Evolutionary conservation across 495 filamentous ascomycete species (phyloP).

Genomic region (Aspergillus ellipticus): DNA sequence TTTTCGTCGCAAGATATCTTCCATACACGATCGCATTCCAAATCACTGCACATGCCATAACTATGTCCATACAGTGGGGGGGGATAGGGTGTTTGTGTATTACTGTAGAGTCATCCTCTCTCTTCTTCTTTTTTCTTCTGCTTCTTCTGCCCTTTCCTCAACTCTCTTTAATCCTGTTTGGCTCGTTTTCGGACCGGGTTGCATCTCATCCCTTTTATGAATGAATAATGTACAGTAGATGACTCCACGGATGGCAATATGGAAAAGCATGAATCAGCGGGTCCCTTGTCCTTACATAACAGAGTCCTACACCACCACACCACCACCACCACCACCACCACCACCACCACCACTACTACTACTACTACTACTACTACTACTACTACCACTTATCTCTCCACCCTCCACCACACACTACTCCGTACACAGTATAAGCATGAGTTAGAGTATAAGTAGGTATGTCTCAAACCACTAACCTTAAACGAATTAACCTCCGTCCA

Average conservation of each 20-base stretch:
- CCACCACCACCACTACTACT: too few relatives aligned
- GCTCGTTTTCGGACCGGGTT: not conserved
- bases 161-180: not conserved
- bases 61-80: slow-evolving; percentile 8
- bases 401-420: too few relatives aligned
- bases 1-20: not conserved
- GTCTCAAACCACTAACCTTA: too few relatives aligned
- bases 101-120: slow-evolving; percentile 5
- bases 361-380: too few relatives aligned
- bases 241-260: slow-evolving; percentile 14
- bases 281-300: not conserved
- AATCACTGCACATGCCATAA: not conserved
- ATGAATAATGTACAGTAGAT: slow-evolving; percentile 21
- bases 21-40: too few relatives aligned
- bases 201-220: slow-evolving; percentile 9
- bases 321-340: too few relatives aligned
- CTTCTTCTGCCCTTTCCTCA: not conserved
- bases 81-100: slow-evolving; percentile 10
- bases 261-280: not conserved
- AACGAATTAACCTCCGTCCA: too few relatives aligned
- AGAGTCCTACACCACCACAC: too few relatives aligned
- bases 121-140: not conserved
- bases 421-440: too few relatives aligned
- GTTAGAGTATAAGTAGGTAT: too few relatives aligned
- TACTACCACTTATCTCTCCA: too few relatives aligned